Evolutionary conservation across 805 yeast genomes (phyloP).

Genomic region (Lipomyces starkeyi): DNA sequence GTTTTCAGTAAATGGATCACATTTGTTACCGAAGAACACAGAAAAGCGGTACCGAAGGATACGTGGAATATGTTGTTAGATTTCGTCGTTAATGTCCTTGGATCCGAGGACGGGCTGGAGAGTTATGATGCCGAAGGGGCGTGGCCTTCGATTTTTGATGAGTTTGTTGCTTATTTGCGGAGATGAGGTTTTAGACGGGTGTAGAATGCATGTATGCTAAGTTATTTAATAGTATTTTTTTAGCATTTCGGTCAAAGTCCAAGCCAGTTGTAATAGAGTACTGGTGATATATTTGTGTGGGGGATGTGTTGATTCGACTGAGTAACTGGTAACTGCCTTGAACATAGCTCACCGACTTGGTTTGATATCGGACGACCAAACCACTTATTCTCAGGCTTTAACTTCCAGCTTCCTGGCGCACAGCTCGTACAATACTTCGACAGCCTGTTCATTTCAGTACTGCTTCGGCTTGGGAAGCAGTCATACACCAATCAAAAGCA

Average conservation of each 20-base stretch:
- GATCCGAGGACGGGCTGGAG: conserved; percentile 57
- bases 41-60: conserved; percentile 66
- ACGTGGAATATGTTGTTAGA: conserved; percentile 84
- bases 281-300: too few species aligned
- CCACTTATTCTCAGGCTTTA: too few species aligned
- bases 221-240: background rate
- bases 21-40: conserved; percentile 55
- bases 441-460: too few species aligned
- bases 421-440: too few species aligned
- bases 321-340: too few species aligned
- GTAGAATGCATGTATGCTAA: background rate
- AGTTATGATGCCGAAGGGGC: conserved; percentile 80
- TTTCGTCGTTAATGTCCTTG: conserved; percentile 57
- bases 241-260: background rate
- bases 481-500: too few species aligned
- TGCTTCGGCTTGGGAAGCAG: too few species aligned
- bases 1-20: conserved; percentile 56
- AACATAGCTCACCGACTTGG: too few species aligned
- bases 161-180: conserved; percentile 65
- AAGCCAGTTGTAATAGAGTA: too few species aligned
- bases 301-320: too few species aligned
- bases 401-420: too few species aligned
- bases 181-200: background rate
- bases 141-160: conserved; percentile 92
- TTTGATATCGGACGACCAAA: too few species aligned